Evolutionary conservation across 2,329 filamentous ascomycete genomes (phyloP).

Genomic region (Xylariaceae sp.): DNA sequence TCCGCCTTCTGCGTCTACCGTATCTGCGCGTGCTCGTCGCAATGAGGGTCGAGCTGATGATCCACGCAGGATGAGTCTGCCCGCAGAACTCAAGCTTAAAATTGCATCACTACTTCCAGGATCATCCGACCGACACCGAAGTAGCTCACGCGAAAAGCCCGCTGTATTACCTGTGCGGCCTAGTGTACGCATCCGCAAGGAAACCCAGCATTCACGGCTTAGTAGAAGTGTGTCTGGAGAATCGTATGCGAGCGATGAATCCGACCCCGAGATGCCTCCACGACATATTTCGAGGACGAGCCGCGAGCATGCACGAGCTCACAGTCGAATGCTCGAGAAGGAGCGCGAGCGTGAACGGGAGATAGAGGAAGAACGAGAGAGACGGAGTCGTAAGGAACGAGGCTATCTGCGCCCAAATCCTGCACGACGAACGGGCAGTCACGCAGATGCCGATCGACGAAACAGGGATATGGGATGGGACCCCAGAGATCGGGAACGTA

Average conservation of each 20-base stretch:
- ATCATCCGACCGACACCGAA: conserved; percentile 24
- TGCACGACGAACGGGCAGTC: conserved; percentile 27
- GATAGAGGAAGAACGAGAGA: conserved; percentile 22
- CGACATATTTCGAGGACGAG: conserved; percentile 19
- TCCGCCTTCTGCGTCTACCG: conserved; percentile 11
- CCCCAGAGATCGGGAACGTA: conserved; percentile 18
- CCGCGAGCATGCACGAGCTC: conserved; percentile 21
- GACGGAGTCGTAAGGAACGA: conserved; percentile 20
- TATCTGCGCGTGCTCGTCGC: conserved; percentile 16
- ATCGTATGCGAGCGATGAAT: conserved; percentile 24
- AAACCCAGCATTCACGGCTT: conserved; percentile 16
- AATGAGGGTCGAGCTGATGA: conserved; percentile 23
- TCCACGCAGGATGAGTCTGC: conserved; percentile 21
- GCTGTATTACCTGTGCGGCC: conserved; percentile 7
- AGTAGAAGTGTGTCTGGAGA: conserved; percentile 25
- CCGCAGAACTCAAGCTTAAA: conserved; percentile 24
- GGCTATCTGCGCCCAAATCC: conserved; percentile 21
- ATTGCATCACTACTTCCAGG: conserved; percentile 22
- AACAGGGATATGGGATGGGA: conserved; percentile 22
- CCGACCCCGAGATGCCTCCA: conserved; percentile 16
- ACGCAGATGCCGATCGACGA: conserved; percentile 24
- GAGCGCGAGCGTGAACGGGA: conserved; percentile 20
- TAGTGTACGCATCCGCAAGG: conserved; percentile 18
- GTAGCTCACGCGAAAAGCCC: conserved; percentile 25
- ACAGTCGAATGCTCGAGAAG: conserved; percentile 16